phyloP scores from a whole-genome alignment of 2,329 filamentous ascomycete genomes.

The Calonectria fujianensis region DNA sequence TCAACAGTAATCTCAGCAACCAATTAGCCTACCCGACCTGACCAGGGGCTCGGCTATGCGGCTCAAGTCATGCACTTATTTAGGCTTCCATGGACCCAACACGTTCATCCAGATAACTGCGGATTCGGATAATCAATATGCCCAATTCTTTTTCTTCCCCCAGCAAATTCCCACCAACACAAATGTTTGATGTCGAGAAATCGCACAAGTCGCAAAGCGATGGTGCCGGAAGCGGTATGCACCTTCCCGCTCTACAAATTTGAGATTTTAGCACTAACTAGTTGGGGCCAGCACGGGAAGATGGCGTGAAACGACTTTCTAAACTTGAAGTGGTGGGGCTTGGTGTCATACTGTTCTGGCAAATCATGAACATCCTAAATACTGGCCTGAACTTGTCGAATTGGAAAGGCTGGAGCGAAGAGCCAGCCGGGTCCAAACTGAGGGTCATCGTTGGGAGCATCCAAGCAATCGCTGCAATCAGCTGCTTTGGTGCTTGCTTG shows the following conservation, averaged over 20 bases:
- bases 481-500: neutral
- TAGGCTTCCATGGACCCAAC: neutral
- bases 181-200: neutral
- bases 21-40: neutral
- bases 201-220: neutral
- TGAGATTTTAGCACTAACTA: neutral
- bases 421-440: neutral
- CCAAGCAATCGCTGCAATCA: neutral
- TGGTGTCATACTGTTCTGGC: neutral
- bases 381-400: neutral
- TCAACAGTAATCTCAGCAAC: neutral
- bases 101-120: neutral
- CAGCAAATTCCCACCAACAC: neutral
- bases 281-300: neutral
- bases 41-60: neutral
- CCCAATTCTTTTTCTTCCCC: neutral
- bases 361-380: neutral
- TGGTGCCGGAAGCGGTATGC: neutral
- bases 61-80: neutral
- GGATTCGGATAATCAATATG: neutral
- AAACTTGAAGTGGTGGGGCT: neutral
- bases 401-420: neutral
- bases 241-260: neutral
- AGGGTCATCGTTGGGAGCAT: neutral
- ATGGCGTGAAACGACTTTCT: neutral